Percentiles rank a stretch among this genome's conserved stretches.
phyloP scores from a whole-genome alignment of 495 filamentous ascomycete species.

The Aeminium ludgeri region DNA sequence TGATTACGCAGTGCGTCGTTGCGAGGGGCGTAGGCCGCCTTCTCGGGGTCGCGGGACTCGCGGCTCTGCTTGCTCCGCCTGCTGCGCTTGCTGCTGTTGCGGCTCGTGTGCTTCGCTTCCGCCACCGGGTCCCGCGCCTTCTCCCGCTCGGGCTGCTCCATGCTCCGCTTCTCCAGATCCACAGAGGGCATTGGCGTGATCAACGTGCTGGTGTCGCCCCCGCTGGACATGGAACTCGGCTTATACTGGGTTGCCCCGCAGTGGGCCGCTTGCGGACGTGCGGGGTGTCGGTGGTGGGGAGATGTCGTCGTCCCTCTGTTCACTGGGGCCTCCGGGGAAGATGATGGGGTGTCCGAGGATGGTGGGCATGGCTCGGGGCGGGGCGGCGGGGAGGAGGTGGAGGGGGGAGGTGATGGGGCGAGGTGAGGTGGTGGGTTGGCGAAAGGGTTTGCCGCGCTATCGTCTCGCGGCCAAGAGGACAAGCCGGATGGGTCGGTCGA shows the following conservation, averaged over 20 bases:
- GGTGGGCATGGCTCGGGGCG: background rate
- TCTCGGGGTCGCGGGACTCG: constrained; percentile 5
- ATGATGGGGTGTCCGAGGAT: background rate
- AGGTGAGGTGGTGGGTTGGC: background rate
- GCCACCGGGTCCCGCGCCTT: no score
- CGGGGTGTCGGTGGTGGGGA: background rate
- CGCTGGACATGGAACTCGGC: constrained; percentile 3
- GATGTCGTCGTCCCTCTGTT: background rate
- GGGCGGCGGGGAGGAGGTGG: background rate
- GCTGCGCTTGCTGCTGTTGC: background rate
- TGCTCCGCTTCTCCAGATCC: constrained; percentile 11
- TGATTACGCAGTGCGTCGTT: background rate
- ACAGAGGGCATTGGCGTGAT: constrained; percentile 7
- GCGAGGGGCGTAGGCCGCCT: background rate
- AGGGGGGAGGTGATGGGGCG: background rate
- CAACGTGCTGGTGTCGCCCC: background rate
- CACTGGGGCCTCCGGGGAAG: background rate
- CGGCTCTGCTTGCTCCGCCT: background rate
- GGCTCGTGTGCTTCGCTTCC: background rate
- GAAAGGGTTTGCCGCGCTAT: background rate
- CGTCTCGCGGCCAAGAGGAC: constrained; percentile 1
- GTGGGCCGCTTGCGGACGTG: no score
- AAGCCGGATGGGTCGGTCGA: no score
- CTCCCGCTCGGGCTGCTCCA: background rate
- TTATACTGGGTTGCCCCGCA: background rate